These are phyloP conservation scores for Botryosphaeria dothidea DNA, from an alignment of 2,329 filamentous ascomycete species.

Conservation along the genomic window DNA sequence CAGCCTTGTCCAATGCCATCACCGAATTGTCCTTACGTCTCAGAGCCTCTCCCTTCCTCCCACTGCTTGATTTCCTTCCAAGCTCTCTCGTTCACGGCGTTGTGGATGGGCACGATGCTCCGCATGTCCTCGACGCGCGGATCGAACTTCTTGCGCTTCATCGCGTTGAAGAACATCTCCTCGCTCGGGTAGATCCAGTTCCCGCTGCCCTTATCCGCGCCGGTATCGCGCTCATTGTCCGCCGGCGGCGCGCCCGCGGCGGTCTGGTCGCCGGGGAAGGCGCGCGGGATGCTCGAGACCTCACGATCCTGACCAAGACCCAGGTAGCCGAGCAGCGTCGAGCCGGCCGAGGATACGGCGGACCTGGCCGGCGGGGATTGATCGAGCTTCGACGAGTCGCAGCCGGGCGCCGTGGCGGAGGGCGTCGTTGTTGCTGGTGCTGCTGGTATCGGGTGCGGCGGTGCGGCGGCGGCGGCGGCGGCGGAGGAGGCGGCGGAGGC, in stretches of 20 bases:
- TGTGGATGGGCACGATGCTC: conserved; percentile 94
- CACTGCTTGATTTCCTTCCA: conserved; percentile 90
- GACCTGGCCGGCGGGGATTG: conserved; percentile 20
- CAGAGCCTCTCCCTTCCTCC: conserved; percentile 67
- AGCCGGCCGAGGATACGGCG: conserved; percentile 23
- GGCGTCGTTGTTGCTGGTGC: background rate
- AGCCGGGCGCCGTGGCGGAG: conserved; percentile 27
- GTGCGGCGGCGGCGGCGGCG: conserved; percentile 38
- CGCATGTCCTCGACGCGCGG: conserved; percentile 75
- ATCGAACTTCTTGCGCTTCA: conserved; percentile 85
- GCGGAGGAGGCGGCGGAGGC: conserved; percentile 16
- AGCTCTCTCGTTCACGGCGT: conserved; percentile 95
- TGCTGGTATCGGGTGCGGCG: conserved; percentile 25
- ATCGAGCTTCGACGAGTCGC: conserved; percentile 38
- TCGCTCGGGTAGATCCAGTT: conserved; percentile 99
- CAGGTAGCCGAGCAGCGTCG: conserved; percentile 21
- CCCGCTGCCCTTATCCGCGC: conserved; percentile 66
- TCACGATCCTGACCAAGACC: conserved; percentile 62
- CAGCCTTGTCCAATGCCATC: background rate
- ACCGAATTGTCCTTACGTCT: conserved; percentile 48
- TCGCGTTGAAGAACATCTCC: conserved; percentile 96
- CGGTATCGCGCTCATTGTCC: conserved; percentile 72
- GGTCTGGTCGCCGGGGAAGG: conserved; percentile 39
- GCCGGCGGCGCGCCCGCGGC: conserved; percentile 48
- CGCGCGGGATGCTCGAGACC: conserved; percentile 71